These are phyloP conservation scores for Pseudocercospora musae DNA, from an alignment of 2,329 filamentous ascomycete species.

Conservation along the genomic window DNA sequence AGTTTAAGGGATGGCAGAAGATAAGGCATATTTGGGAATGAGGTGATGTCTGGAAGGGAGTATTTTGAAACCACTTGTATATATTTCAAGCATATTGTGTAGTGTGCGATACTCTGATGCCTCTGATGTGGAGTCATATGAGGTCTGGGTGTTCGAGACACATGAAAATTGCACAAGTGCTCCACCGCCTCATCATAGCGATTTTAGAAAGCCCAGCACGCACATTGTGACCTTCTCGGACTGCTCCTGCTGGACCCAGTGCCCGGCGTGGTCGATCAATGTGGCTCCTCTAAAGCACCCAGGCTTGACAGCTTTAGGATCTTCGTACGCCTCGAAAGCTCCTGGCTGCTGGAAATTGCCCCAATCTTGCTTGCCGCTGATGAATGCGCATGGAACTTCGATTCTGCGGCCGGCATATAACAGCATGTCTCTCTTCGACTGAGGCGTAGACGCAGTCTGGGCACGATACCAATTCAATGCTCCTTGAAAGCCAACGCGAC, in stretches of 20 bases:
- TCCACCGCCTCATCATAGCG: background rate
- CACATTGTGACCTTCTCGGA: slow-evolving; percentile 52
- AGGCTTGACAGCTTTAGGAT: slow-evolving; percentile 32
- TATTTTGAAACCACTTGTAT: background rate
- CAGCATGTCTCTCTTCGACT: slow-evolving; percentile 51
- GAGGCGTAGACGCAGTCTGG: slow-evolving; percentile 46
- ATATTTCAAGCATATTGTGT: background rate
- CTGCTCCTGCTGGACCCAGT: slow-evolving; percentile 69
- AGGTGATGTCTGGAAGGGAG: background rate
- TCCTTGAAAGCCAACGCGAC: slow-evolving; percentile 62
- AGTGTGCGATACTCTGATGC: too few relatives aligned
- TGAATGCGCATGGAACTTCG: slow-evolving; percentile 58
- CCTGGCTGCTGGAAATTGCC: slow-evolving; percentile 66
- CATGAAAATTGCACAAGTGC: background rate
- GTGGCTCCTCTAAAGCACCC: slow-evolving; percentile 54
- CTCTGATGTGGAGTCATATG: background rate
- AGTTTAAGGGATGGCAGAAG: slow-evolving; percentile 32
- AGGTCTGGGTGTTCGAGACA: background rate
- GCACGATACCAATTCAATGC: slow-evolving; percentile 66
- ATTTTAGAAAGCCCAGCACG: slow-evolving; percentile 44
- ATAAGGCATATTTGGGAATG: slow-evolving; percentile 33
- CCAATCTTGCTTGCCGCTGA: slow-evolving; percentile 64
- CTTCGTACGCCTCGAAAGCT: slow-evolving; percentile 56
- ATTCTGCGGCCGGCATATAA: slow-evolving; percentile 60
- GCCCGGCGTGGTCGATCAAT: slow-evolving; percentile 60